These are phyloP conservation scores for Pythium vanterpoolii DNA, from an alignment of 352 stramenopile genomes.

Conservation along the genomic window DNA sequence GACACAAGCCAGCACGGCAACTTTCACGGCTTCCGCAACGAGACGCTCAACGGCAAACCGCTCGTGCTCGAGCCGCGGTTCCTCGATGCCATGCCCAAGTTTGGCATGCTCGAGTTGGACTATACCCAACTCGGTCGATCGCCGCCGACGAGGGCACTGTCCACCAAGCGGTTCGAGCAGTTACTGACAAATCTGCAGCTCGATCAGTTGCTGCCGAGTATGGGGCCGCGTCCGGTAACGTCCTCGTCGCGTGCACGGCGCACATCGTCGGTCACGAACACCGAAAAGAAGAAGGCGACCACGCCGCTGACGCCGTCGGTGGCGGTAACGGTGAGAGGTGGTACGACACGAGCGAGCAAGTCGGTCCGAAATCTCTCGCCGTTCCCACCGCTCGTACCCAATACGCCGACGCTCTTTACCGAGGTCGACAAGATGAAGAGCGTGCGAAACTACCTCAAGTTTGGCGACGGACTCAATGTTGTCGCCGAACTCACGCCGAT, in stretches of 20 bases:
- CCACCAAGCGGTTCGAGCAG: conserved; percentile 62
- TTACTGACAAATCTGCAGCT: conserved; percentile 57
- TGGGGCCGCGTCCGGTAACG: conserved; percentile 26
- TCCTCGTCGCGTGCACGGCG: not conserved
- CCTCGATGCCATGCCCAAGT: conserved; percentile 60
- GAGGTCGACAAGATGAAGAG: conserved; percentile 66
- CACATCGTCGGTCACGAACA: not conserved
- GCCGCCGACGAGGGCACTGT: conserved; percentile 36
- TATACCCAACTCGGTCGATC: conserved; percentile 57
- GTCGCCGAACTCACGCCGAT: conserved; percentile 36
- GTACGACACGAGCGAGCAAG: not conserved
- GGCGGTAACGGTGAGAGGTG: not conserved
- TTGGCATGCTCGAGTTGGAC: conserved; percentile 73
- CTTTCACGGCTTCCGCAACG: conserved; percentile 75
- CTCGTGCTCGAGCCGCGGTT: conserved; percentile 51
- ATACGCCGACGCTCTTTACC: conserved; percentile 40
- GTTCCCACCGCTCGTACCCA: conserved; percentile 40
- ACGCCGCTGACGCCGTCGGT: no score
- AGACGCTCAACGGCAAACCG: conserved; percentile 65
- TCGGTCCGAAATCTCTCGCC: conserved; percentile 4
- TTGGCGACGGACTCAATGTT: conserved; percentile 45
- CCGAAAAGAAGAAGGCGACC: conserved; percentile 3
- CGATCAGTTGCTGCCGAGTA: conserved; percentile 37
- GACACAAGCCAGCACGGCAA: conserved; percentile 76
- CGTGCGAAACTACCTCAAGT: conserved; percentile 61